Evolutionary conservation across 805 yeast genomes (phyloP), one percentile per base, ranked within the genome.

Genomic region (Yarrowia sp.): DNA sequence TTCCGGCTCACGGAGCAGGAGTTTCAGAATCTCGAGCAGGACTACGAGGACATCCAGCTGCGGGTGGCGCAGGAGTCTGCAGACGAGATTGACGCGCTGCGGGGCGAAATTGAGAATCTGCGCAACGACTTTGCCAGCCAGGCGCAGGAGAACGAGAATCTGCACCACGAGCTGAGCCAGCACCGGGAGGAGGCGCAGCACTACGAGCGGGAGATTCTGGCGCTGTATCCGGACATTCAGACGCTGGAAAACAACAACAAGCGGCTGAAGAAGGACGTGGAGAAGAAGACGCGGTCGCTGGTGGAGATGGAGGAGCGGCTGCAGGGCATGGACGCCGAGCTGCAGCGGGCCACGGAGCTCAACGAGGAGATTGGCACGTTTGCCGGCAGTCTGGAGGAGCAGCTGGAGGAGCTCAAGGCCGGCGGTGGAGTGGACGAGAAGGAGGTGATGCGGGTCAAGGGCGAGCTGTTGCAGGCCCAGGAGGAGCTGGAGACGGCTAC

Each of bases 321-420:
- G 2, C 28, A 28, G 26, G 46, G 35, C 21, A 9, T 28, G 19
- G 46, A 28, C 19, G 46, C 32, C 24, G 61, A 54, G 46, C 46
- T 54, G 46, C 61, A 54, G 46, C 61, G 61, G 12, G 46, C 61
- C 46, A 54, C 35, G 19, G 61, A 54, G 33, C 26, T 38, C 41
- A 54, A 54, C 35, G 61, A 54, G 61, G 61, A 54, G 35, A 38
- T 54, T n/a, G 61, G 33, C 7, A 11, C 35, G 17, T 26, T 54
- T 19, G 61, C 46, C 0, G 46, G 35, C 35, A 38, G 35, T 7
- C 35, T 54, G 9, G 61, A 54, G 46, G 61, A 38, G 35, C 41
- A 54, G 35, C n/a, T 54, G 3, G 46, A 54, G 26, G 40, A 26
- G 26, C 46, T 36, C 32, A 54, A 28, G 35, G 22, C 46, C 9